A percentile compares a stretch with the other conserved stretches of the same genome.
phyloP scores from a whole-genome alignment of 345 rosid species.

The Linum lewisii region DNA sequence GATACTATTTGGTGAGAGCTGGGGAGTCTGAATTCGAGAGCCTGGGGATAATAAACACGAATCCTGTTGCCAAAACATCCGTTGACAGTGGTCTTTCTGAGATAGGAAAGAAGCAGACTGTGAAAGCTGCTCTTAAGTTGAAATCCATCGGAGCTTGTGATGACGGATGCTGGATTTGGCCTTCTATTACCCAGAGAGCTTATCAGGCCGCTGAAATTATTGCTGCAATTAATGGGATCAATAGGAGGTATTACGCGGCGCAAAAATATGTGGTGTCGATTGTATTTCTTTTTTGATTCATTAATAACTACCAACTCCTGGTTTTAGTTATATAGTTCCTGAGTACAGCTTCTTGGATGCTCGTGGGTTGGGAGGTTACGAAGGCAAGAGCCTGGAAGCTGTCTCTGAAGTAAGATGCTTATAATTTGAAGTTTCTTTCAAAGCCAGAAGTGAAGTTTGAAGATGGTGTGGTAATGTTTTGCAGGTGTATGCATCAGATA shows the following conservation, averaged over 20 bases:
- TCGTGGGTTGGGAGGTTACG: constrained; percentile 91
- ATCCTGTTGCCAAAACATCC: constrained; percentile 78
- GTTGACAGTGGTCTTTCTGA: constrained; percentile 79
- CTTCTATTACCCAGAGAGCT: constrained; percentile 93
- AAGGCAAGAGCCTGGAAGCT: constrained; percentile 68
- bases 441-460: neutral
- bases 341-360: constrained; percentile 95
- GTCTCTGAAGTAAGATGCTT: constrained; percentile 52
- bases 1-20: constrained; percentile 84
- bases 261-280: neutral
- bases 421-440: neutral
- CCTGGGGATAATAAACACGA: constrained; percentile 76
- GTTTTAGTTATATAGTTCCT: constrained; percentile 71
- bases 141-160: constrained; percentile 76
- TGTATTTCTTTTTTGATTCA: neutral
- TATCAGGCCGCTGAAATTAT: constrained; percentile 90
- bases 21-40: constrained; percentile 84
- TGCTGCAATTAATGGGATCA: constrained; percentile 61
- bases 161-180: constrained; percentile 86
- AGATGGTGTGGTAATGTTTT: neutral
- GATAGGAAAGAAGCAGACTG: constrained; percentile 71
- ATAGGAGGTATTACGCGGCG: constrained; percentile 39
- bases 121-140: constrained; percentile 57
- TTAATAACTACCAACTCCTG: neutral
- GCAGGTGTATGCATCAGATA: constrained; percentile 78